phyloP scores from a whole-genome alignment of 2,329 filamentous ascomycete species.

The Arthrocladium fulminans region DNA sequence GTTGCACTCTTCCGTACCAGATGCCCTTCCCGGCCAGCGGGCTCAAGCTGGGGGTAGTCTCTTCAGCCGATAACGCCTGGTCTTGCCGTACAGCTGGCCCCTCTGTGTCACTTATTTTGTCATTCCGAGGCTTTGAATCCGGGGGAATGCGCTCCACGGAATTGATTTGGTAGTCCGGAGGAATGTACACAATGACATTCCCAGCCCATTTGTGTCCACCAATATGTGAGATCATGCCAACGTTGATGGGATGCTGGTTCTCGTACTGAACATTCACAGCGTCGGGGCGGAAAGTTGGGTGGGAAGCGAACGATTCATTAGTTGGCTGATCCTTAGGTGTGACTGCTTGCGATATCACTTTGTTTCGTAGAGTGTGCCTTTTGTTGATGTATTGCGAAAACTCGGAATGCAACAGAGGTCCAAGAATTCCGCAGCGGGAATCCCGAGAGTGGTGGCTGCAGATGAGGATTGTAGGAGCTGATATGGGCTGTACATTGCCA shows the following conservation, averaged over 20 bases:
- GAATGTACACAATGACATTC: constrained; percentile 74
- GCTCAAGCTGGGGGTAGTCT: constrained; percentile 5
- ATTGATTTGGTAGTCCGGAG: constrained; percentile 11
- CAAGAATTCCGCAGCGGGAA: constrained; percentile 69
- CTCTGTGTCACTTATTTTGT: not conserved
- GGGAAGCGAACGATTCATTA: constrained; percentile 11
- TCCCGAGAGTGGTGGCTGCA: constrained; percentile 84
- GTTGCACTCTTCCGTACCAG: constrained; percentile 77
- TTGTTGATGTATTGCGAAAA: constrained; percentile 45
- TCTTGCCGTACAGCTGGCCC: constrained; percentile 24
- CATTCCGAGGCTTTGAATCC: constrained; percentile 31
- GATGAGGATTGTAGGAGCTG: constrained; percentile 55
- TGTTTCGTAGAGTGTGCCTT: not conserved
- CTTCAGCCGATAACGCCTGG: not conserved
- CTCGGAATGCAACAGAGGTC: constrained; percentile 60
- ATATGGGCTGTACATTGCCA: constrained; percentile 7
- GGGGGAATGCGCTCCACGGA: not conserved
- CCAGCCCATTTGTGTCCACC: constrained; percentile 91
- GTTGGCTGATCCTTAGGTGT: not conserved
- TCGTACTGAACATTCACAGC: constrained; percentile 19
- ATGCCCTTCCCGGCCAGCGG: constrained; percentile 44
- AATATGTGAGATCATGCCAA: constrained; percentile 62
- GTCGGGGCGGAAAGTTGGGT: constrained; percentile 20
- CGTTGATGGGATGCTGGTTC: constrained; percentile 23
- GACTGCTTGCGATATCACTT: not conserved